Conservation (phyloP, 306 rosid species). For the Luffa aegyptiaca region DNA sequence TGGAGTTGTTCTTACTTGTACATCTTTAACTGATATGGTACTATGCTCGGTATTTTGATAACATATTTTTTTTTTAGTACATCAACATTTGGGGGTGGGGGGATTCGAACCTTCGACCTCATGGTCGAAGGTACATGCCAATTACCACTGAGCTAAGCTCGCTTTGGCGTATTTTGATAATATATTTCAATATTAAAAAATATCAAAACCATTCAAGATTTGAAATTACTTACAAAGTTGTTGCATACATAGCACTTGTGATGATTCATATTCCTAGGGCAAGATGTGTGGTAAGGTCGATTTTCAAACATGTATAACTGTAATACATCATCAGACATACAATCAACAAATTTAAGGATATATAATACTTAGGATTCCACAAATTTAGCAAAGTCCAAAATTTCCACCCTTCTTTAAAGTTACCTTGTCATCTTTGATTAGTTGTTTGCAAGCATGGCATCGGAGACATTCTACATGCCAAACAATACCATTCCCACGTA, state of each 20-base stretch:
- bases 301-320: conserved; percentile 68
- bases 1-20: not conserved
- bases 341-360: not conserved
- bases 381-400: not conserved
- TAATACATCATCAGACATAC: conserved; percentile 14
- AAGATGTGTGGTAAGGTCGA: conserved; percentile 72
- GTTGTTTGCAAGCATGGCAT: conserved; percentile 61
- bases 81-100: too few relatives aligned
- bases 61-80: too few relatives aligned
- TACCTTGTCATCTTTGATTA: conserved; percentile 80
- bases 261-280: conserved; percentile 67
- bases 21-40: not conserved
- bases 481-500: conserved; percentile 48
- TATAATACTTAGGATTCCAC: not conserved
- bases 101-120: too few relatives aligned
- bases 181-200: not conserved
- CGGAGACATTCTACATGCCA: conserved; percentile 86
- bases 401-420: not conserved
- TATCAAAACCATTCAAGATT: not conserved
- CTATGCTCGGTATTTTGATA: not conserved
- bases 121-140: too few relatives aligned
- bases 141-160: too few relatives aligned
- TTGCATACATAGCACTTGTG: conserved; percentile 83
- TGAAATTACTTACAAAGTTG: conserved; percentile 51
- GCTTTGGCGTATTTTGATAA: not conserved